Evolutionary conservation across 352 stramenopile species (phyloP).

Genomic region (Phytophthora foliorum): DNA sequence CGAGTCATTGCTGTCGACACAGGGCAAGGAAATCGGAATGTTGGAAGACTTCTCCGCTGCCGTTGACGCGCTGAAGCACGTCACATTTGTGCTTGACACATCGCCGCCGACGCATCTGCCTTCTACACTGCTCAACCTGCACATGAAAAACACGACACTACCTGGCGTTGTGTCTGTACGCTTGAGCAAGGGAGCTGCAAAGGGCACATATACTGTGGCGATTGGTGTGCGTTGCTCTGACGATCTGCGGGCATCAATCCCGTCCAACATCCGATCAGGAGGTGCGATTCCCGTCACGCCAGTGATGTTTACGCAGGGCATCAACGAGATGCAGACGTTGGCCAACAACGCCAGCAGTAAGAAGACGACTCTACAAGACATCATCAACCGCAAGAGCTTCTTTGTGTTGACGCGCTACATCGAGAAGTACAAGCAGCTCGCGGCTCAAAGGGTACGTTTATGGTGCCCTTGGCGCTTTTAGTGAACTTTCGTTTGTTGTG

Average conservation of each 20-base stretch:
- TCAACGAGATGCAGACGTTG: constrained; percentile 88
- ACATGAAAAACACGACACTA: constrained; percentile 78
- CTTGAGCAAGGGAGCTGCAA: constrained; percentile 61
- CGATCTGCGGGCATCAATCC: constrained; percentile 53
- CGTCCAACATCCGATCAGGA: constrained; percentile 54
- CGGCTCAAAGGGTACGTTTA: constrained; percentile 42
- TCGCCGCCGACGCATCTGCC: constrained; percentile 65
- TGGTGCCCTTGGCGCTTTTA: not conserved
- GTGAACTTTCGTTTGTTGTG: not conserved
- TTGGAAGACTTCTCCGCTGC: constrained; percentile 91
- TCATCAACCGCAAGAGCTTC: constrained; percentile 83
- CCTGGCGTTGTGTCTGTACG: constrained; percentile 80
- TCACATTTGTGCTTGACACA: constrained; percentile 77
- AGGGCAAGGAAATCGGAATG: constrained; percentile 97
- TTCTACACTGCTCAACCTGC: constrained; percentile 78
- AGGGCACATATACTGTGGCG: constrained; percentile 60
- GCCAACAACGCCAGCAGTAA: constrained; percentile 74
- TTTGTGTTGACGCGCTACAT: constrained; percentile 63
- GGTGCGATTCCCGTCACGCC: constrained; percentile 65
- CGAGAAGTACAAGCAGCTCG: constrained; percentile 71
- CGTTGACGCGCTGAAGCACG: constrained; percentile 77
- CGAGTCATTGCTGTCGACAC: constrained; percentile 94
- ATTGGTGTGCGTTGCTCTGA: constrained; percentile 67
- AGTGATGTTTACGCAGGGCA: constrained; percentile 79
- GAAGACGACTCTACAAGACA: constrained; percentile 79